A percentile compares a stretch with the other conserved stretches of the same genome.
Evolutionary conservation across 169 alveolate genomes (phyloP).

Genomic region (Miamiensis avidus): DNA sequence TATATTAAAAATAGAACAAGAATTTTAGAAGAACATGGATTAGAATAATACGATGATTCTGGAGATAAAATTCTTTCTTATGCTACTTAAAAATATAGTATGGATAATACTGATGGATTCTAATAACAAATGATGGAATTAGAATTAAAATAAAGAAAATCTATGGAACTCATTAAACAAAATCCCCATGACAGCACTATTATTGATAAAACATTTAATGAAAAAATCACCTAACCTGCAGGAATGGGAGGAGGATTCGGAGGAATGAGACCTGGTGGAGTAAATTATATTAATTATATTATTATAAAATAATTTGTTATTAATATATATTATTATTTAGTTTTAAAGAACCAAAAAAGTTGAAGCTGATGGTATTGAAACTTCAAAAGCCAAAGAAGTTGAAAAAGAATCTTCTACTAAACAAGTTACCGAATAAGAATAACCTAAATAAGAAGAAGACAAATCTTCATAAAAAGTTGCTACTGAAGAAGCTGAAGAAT

Average conservation of each 20-base stretch:
- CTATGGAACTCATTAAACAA: conserved; percentile 14
- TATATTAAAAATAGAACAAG: background rate
- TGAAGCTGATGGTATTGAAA: background rate
- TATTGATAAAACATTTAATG: conserved; percentile 14
- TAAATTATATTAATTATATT: conserved; percentile 1
- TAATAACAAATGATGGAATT: conserved; percentile 16
- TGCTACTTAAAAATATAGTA: conserved; percentile 25
- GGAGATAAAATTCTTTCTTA: conserved; percentile 9
- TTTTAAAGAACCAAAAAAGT: conserved; percentile 5
- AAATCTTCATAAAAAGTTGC: no score
- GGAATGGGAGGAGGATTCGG: conserved; percentile 17
- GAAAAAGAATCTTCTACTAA: background rate
- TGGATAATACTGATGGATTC: conserved; percentile 26
- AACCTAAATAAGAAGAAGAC: no score
- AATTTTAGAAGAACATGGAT: conserved; percentile 13
- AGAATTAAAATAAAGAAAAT: conserved; percentile 14
- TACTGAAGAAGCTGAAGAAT: background rate
- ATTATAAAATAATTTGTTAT: background rate
- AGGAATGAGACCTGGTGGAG: background rate
- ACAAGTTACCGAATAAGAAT: no score
- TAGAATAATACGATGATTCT: conserved; percentile 20
- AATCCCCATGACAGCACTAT: conserved; percentile 11
- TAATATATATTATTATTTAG: background rate
- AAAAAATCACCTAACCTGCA: background rate
- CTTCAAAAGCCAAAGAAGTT: background rate